Conservation (phyloP, 768 basidiomycete species). For the Pleurotus cornucopiae region DNA sequence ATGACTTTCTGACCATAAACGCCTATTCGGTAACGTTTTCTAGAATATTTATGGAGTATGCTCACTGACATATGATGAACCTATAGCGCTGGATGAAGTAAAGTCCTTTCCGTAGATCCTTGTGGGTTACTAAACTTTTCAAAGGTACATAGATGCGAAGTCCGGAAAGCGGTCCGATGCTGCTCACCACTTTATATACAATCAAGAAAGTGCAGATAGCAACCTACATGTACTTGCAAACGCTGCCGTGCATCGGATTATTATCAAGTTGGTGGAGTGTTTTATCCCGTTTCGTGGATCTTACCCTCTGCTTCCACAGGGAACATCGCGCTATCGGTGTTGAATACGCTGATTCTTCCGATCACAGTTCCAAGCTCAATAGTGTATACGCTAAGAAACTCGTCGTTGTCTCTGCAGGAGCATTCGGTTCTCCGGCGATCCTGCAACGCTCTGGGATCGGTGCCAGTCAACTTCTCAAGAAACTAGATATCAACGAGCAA, state of each 20-base stretch:
- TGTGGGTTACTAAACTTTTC: background rate
- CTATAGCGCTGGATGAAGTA: slow-evolving; percentile 53
- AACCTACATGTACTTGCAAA: slow-evolving; percentile 38
- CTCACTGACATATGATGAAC: background rate
- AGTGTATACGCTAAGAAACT: slow-evolving; percentile 34
- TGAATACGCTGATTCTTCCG: slow-evolving; percentile 41
- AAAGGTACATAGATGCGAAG: slow-evolving; percentile 48
- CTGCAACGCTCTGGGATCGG: slow-evolving; percentile 72
- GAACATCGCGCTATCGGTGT: slow-evolving; percentile 42
- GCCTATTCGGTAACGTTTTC: background rate
- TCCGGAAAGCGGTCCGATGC: slow-evolving; percentile 56
- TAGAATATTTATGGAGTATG: background rate
- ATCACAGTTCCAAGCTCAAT: slow-evolving; percentile 17
- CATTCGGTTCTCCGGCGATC: slow-evolving; percentile 54
- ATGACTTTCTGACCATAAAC: slow-evolving; percentile 6
- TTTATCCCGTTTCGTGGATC: background rate
- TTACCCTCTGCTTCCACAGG: slow-evolving; percentile 19
- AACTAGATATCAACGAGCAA: slow-evolving; percentile 40
- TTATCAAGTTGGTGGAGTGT: slow-evolving; percentile 33
- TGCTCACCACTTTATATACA: slow-evolving; percentile 50
- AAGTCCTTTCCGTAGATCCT: slow-evolving; percentile 9
- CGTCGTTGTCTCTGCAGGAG: slow-evolving; percentile 47
- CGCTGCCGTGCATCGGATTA: slow-evolving; percentile 40
- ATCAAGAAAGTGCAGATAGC: slow-evolving; percentile 30
- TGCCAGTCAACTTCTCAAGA: slow-evolving; percentile 38